phyloP scores from a whole-genome alignment of 257 asterid species.

The Solanum chmielewskii region DNA sequence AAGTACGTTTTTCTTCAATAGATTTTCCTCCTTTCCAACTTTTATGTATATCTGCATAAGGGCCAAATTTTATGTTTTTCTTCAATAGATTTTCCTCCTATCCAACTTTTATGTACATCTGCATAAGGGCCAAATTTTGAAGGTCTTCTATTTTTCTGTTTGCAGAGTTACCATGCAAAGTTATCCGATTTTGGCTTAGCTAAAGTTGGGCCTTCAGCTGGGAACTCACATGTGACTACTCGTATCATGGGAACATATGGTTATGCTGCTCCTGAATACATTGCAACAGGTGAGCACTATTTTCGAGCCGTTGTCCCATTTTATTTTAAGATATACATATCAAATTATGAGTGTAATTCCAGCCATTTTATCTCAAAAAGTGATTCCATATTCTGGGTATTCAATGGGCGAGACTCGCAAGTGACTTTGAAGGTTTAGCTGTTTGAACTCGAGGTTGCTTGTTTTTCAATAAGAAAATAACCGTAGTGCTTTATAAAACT shows the following conservation, averaged over 20 bases:
- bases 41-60: neutral
- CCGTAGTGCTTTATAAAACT: neutral
- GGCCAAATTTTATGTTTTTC: neutral
- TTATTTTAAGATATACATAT: neutral
- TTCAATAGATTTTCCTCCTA: neutral
- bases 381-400: neutral
- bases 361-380: neutral
- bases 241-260: conserved; percentile 43
- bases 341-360: neutral
- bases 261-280: conserved; percentile 47
- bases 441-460: neutral
- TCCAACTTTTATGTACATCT: neutral
- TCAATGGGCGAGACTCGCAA: neutral
- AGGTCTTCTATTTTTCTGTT: neutral
- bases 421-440: neutral
- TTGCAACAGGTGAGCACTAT: conserved; percentile 28
- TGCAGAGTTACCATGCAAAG: conserved; percentile 38
- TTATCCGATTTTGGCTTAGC: conserved; percentile 42
- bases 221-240: conserved; percentile 39
- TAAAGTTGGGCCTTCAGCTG: conserved; percentile 35
- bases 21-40: neutral
- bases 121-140: neutral
- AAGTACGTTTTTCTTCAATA: neutral
- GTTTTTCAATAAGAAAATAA: neutral
- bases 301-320: neutral